Conservation (phyloP, 2,329 filamentous ascomycete species). For the Macrophomina tecta region DNA sequence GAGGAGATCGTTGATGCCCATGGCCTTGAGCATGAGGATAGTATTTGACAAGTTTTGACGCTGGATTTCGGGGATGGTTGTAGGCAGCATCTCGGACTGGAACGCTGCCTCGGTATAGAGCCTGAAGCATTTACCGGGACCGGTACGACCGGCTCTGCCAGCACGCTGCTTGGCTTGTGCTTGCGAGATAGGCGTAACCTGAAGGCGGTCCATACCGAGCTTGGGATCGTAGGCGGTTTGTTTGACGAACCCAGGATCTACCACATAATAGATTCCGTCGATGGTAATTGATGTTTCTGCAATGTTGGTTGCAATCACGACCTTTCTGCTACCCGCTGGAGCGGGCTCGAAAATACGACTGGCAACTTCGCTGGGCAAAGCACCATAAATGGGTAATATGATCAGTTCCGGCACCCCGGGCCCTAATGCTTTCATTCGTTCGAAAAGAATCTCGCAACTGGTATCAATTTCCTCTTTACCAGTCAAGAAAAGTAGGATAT, state of each 20-base stretch:
- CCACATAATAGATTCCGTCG: constrained; percentile 95
- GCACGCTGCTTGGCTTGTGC: constrained; percentile 95
- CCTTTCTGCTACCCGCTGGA: constrained; percentile 83
- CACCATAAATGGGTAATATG: constrained; percentile 95
- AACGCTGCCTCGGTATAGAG: constrained; percentile 95
- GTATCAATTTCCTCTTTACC: constrained; percentile 98
- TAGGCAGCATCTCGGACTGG: constrained; percentile 95
- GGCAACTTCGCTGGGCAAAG: constrained; percentile 91
- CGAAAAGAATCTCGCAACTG: constrained; percentile 86
- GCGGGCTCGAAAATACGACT: constrained; percentile 94
- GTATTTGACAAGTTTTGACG: constrained; percentile 90
- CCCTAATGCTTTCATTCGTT: constrained; percentile 94
- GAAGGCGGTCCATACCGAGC: constrained; percentile 94
- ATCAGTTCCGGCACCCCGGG: constrained; percentile 89
- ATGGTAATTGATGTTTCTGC: constrained; percentile 98
- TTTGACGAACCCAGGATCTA: constrained; percentile 97
- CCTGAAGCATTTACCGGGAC: constrained; percentile 94
- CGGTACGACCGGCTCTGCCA: constrained; percentile 90
- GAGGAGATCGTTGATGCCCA: constrained; percentile 97
- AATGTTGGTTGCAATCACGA: constrained; percentile 98
- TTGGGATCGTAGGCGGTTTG: constrained; percentile 97
- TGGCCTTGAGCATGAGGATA: constrained; percentile 97
- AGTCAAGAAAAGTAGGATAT: constrained; percentile 96
- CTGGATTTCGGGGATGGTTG: constrained; percentile 95
- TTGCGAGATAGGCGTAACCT: constrained; percentile 95